Percentiles rank a stretch among this genome's conserved stretches.
phyloP scores from a whole-genome alignment of 2,329 filamentous ascomycete species.

The Hortaea sp. region DNA sequence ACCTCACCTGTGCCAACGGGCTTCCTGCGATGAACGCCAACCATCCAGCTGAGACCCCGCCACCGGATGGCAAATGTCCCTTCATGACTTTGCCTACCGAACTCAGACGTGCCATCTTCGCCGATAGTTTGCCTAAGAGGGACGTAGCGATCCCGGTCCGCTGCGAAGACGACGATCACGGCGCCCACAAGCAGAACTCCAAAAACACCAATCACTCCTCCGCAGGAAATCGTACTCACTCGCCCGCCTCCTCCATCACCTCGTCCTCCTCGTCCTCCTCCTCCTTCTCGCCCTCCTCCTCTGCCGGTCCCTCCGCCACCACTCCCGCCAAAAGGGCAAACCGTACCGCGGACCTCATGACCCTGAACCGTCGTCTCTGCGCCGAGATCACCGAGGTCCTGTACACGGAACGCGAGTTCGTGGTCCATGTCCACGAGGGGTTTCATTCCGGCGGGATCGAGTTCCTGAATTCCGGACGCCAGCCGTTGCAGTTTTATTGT shows the following conservation, averaged over 20 bases:
- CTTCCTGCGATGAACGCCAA: neutral
- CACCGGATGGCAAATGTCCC: constrained; percentile 4
- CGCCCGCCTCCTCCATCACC: no score
- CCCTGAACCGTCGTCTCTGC: constrained; percentile 14
- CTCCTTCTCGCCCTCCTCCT: no score
- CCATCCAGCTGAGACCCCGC: constrained; percentile 3
- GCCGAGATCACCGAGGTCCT: constrained; percentile 11
- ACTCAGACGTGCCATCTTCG: constrained; percentile 13
- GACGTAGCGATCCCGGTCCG: constrained; percentile 6
- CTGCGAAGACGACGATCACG: constrained; percentile 1
- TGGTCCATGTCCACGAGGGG: constrained; percentile 22
- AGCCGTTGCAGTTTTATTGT: constrained; percentile 17
- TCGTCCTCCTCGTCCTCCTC: no score
- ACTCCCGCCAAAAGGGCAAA: constrained; percentile 5
- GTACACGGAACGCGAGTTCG: constrained; percentile 21
- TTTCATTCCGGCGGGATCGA: constrained; percentile 19
- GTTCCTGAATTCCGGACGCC: constrained; percentile 20
- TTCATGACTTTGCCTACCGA: constrained; percentile 12
- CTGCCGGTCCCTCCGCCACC: no score
- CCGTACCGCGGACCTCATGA: constrained; percentile 15
- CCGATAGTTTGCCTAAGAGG: constrained; percentile 7
- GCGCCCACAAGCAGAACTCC: neutral
- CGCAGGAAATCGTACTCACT: neutral
- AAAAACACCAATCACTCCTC: neutral
- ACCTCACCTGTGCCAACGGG: neutral